Conservation (phyloP, 148 eudicot genomes). For the Fagopyrum esculentum region DNA sequence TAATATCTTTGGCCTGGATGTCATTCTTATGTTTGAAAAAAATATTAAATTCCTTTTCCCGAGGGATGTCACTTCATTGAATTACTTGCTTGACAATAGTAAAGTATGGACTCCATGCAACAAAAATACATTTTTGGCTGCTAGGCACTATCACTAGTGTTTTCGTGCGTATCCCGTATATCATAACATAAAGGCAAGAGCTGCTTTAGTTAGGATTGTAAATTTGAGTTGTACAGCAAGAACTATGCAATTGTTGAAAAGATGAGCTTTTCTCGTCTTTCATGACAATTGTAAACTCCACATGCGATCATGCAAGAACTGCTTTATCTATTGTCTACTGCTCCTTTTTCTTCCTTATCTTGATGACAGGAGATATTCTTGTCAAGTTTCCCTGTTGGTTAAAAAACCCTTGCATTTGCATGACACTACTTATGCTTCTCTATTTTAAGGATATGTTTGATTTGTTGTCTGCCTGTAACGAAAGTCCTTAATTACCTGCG, state of each 20-base stretch:
- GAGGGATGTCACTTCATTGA: not conserved
- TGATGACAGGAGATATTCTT: not conserved
- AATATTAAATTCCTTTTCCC: not conserved
- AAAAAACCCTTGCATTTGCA: not conserved
- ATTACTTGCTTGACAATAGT: not conserved
- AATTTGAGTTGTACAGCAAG: not conserved
- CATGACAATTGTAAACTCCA: not conserved
- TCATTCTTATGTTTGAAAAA: not conserved
- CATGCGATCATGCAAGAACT: not conserved
- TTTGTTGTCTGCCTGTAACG: not conserved
- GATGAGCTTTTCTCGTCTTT: not conserved
- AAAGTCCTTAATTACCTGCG: not conserved
- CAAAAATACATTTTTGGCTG: not conserved
- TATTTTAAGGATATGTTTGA: not conserved
- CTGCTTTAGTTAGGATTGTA: not conserved
- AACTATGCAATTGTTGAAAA: not conserved
- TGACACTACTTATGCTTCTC: not conserved
- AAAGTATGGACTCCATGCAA: conserved; percentile 1
- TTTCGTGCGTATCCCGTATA: not conserved
- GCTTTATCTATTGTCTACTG: not conserved
- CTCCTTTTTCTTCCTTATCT: not conserved
- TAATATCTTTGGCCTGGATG: not conserved
- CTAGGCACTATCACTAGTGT: not conserved
- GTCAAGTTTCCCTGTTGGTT: not conserved
- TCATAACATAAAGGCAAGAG: not conserved